Evolutionary conservation across 1,284 basidiomycete species (phyloP), one percentile per base, ranked within the genome.

Genomic region (Takashimella koratensis): DNA sequence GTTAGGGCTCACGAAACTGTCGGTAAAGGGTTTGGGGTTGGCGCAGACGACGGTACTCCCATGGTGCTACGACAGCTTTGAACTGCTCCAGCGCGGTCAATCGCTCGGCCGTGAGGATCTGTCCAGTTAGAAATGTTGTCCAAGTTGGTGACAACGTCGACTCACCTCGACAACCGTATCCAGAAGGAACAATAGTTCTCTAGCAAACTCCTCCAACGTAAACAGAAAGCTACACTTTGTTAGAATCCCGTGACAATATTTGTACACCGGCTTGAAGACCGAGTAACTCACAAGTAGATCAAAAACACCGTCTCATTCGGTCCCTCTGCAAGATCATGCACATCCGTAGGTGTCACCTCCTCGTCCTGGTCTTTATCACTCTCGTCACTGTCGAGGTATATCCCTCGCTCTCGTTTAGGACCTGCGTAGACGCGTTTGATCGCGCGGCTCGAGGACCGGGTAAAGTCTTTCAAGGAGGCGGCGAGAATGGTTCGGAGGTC

Each of bases 181-280:
- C 0, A 90, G 80, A 3, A 96, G 82, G 40, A 84, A 85, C 43
- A 87, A 79, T 45, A 94, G 76, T 71, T 96, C 93, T 54, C 82
- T 79, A 5, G 88, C 83, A 68, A 95, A 95, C 69, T 96, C 93
- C 74, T 96, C 90, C 43, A 95, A 74, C 0, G 90, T 94, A 74
- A 95, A 96, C 56, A 94, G 87, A 75, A 92, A 93, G 77, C 90
- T 93, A 36, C 30, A 16, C 8, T 36, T 16, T 36, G 30, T 36
- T 36, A 36, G 30, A 36, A 36, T 36, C 30, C 30, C 8, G 30
- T 8, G 30, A 36, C 30, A 8, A 36, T 36, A 36, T 36, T 36
- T 8, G 8, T 89, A 88, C 88, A 91, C 68, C 90, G 92, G 3
- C 90, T 85, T 19, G 90, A 73, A 67, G 90, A 90, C 4, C 30